A percentile compares a stretch with the other conserved stretches of the same genome.
Conservation (phyloP, 2,329 filamentous ascomycete genomes). For the Trichoderma sp. region DNA sequence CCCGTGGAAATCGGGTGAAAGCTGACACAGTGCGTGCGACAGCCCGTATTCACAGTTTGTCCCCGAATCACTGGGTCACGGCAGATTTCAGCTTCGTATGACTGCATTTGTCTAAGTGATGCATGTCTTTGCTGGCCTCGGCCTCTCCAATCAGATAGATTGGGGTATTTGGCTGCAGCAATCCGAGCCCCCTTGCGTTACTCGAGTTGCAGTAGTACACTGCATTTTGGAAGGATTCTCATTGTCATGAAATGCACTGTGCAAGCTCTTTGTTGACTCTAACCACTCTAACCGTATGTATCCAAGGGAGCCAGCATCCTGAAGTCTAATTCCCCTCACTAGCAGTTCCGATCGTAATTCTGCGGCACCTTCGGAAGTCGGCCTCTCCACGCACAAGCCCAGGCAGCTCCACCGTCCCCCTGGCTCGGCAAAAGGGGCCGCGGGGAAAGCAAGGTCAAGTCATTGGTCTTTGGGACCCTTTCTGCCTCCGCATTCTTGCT, state of each 20-base stretch:
- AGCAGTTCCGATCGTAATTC: conserved; percentile 8
- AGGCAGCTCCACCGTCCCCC: conserved; percentile 10
- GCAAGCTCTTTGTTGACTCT: neutral
- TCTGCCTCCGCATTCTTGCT: neutral
- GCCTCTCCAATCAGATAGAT: neutral
- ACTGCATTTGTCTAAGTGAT: neutral
- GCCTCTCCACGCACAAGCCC: neutral
- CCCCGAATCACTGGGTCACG: neutral
- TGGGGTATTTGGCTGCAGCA: neutral
- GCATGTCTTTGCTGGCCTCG: neutral
- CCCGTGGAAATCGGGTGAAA: neutral
- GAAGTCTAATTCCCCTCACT: conserved; percentile 11
- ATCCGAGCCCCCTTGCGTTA: neutral
- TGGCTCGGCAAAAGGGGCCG: conserved; percentile 12
- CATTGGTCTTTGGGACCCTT: neutral
- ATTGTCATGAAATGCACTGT: neutral
- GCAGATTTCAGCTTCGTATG: neutral
- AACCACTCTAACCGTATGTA: neutral
- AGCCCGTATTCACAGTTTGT: neutral
- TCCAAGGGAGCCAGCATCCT: conserved; percentile 1
- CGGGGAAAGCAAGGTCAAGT: neutral
- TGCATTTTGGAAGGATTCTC: neutral
- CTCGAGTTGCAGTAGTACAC: neutral
- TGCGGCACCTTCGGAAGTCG: conserved; percentile 16
- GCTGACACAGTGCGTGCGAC: conserved; percentile 17